Evolutionary conservation across 371 early-diverging fungal genomes (phyloP).

Genomic region (Rhizomucor pusillus): DNA sequence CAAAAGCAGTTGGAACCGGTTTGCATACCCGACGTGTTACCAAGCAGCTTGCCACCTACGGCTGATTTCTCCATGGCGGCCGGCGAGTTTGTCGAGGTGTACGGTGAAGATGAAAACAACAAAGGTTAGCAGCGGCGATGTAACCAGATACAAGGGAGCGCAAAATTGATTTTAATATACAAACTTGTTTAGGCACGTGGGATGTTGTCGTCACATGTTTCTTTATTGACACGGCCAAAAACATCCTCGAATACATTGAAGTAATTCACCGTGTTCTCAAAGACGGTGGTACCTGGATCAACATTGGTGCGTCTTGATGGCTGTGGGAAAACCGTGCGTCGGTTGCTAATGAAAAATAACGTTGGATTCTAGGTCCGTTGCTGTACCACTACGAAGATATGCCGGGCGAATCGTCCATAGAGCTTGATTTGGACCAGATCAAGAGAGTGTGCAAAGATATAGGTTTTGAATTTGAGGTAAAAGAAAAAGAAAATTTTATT

Average conservation of each 20-base stretch:
- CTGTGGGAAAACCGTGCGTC: background rate
- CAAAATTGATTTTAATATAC: too few relatives aligned
- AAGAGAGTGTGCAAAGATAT: conserved; percentile 56
- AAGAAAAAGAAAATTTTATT: background rate
- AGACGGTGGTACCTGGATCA: conserved; percentile 93
- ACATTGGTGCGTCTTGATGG: conserved; percentile 58
- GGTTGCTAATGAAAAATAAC: background rate
- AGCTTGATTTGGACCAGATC: conserved; percentile 85
- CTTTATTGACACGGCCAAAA: conserved; percentile 96
- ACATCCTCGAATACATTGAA: conserved; percentile 84
- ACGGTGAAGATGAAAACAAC: conserved; percentile 52
- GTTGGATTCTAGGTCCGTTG: conserved; percentile 67
- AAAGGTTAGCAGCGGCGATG: conserved; percentile 27
- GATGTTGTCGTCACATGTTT: conserved; percentile 92
- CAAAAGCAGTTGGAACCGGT: conserved; percentile 67
- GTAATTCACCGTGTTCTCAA: conserved; percentile 74
- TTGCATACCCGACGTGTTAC: conserved; percentile 81
- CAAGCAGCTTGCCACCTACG: conserved; percentile 56
- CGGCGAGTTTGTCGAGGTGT: conserved; percentile 94
- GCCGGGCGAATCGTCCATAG: conserved; percentile 75
- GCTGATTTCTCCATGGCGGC: conserved; percentile 94
- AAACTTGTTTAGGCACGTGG: conserved; percentile 62
- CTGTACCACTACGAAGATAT: conserved; percentile 92
- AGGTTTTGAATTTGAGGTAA: conserved; percentile 74
- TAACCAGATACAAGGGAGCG: too few relatives aligned